Percentiles rank a stretch among this genome's conserved stretches.
Conservation (phyloP, 345 rosid species). For the Aegle marmelos region DNA sequence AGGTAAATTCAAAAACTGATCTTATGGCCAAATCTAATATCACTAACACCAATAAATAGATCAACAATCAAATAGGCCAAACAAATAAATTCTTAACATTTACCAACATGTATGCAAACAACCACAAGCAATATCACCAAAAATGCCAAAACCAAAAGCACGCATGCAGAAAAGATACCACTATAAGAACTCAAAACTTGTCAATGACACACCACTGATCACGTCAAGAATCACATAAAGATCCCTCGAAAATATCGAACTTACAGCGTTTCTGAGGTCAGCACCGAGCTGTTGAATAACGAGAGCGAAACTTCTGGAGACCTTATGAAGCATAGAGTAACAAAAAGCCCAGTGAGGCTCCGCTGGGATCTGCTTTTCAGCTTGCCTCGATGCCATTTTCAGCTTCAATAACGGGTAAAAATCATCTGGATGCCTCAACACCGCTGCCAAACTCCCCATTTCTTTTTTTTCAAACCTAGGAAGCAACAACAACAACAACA, state of each 20-base stretch:
- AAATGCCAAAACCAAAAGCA: too few relatives aligned
- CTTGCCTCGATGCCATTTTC: slow-evolving; percentile 63
- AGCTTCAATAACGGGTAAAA: slow-evolving; percentile 86
- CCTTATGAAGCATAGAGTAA: slow-evolving; percentile 88
- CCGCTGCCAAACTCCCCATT: slow-evolving; percentile 74
- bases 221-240: not conserved
- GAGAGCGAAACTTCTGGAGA: slow-evolving; percentile 83
- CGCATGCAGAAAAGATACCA: not conserved
- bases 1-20: not conserved
- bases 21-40: not conserved
- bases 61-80: not conserved
- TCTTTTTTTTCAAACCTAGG: not conserved
- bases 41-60: not conserved
- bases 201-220: not conserved
- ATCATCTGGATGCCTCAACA: slow-evolving; percentile 80
- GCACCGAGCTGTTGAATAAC: slow-evolving; percentile 88
- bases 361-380: slow-evolving; percentile 88
- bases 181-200: not conserved
- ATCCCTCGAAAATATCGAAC: not conserved
- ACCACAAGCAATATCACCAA: too few relatives aligned
- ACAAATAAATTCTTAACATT: too few relatives aligned
- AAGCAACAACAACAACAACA: not conserved
- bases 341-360: slow-evolving; percentile 93
- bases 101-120: too few relatives aligned
- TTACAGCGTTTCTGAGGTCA: slow-evolving; percentile 84